Base-by-base conservation (phyloP, 2,329 filamentous ascomycete genomes). In the Atkinsonella texensis region DNA sequence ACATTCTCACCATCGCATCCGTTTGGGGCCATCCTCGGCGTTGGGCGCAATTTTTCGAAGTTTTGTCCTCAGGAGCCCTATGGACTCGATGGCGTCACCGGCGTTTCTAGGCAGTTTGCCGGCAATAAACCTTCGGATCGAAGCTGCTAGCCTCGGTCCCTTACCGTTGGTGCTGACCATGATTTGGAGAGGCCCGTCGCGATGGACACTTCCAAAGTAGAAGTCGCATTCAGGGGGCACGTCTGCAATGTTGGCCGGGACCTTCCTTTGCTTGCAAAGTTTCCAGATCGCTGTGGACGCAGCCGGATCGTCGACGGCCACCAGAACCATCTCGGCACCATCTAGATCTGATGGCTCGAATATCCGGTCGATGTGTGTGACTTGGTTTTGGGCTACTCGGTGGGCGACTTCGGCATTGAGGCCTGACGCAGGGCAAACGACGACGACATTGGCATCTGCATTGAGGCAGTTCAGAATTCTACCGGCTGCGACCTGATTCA, bases 111-210 rank as follows among this genome's bases (percentile, higher is more conserved):
- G 93, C 52, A 98, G 70, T 47, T 74, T 76, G 18, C 74, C 76
- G 17, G 89, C 90, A 57, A 98, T 95, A 63, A 86, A 81, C 63
- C 85, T 79, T 50, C 91, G 75, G 48, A 98, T 86, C 46, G 90
- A 83, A 58, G 88, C 91, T 10, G 93, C 93, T 56, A 98, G 72
- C 64, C 91, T 84, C 0, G 93, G 93, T 0, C 93, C 93, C 65
- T 95, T 96, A 49, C 93, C 93, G 66, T 97, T 98, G 38, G 93
- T 98, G 71, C 87, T 94, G 60, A 98, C 91, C 93, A 98, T 98
- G 62, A 98, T 85, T 73, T 98, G 93, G 54, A 98, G 70, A 6
- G 93, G 93, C 0, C 93, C 93, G 66, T 98, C 93, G 48, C 93
- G 84, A 70, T 98, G 88, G 40, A 96, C 84, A 65, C 87, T 93